A percentile compares a stretch with the other conserved stretches of the same genome.
Conservation (phyloP, 1,139 yeast genomes). For the Nakaseomyces delphensis region DNA sequence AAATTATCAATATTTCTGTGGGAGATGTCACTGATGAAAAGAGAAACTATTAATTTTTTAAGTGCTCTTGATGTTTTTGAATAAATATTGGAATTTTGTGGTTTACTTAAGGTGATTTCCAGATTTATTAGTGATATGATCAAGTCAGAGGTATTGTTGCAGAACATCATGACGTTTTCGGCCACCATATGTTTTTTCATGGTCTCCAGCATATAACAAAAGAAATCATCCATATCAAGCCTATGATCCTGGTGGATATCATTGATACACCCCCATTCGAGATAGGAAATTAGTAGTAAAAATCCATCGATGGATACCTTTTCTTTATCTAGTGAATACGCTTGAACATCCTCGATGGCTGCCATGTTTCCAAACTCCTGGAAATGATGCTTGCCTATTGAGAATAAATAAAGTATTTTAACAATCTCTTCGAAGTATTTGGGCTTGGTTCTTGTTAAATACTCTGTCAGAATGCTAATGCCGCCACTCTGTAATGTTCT, state of each 20-base stretch:
- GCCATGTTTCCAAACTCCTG: slow-evolving; percentile 1
- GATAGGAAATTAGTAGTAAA: background rate
- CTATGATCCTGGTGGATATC: slow-evolving; percentile 4
- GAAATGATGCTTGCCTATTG: slow-evolving; percentile 4
- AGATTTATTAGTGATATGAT: background rate
- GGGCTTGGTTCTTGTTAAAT: slow-evolving; percentile 32
- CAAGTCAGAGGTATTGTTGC: background rate
- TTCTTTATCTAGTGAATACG: background rate
- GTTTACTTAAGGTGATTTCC: slow-evolving; percentile 1
- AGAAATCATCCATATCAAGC: background rate
- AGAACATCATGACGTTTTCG: background rate
- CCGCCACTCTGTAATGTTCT: slow-evolving; percentile 51
- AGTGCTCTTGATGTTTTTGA: background rate
- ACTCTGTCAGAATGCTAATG: slow-evolving; percentile 41
- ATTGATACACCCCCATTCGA: slow-evolving; percentile 3
- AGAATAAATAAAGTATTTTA: slow-evolving; percentile 15
- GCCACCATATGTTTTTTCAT: background rate
- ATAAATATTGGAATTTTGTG: background rate
- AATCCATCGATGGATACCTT: background rate
- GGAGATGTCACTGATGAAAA: background rate
- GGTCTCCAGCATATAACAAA: slow-evolving; percentile 1
- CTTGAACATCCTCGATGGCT: background rate
- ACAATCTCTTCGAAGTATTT: slow-evolving; percentile 23
- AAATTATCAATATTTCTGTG: background rate
- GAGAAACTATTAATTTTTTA: background rate